Conservation (phyloP, 306 rosid genomes). For the Inga leiocalycina region DNA sequence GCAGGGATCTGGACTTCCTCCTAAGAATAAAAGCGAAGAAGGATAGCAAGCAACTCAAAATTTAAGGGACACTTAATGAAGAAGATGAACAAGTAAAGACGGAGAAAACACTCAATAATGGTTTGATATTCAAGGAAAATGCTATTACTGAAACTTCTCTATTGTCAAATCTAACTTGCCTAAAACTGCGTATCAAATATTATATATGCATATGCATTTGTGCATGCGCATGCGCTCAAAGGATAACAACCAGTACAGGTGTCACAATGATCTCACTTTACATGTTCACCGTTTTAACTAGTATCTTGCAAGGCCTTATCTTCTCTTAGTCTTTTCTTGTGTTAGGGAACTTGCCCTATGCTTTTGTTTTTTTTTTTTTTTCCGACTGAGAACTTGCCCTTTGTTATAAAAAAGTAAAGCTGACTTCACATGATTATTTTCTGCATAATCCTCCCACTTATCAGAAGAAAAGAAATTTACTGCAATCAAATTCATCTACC, state of each 20-base stretch:
- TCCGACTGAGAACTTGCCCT: too few relatives aligned
- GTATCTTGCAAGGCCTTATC: not conserved
- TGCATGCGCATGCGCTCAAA: too few relatives aligned
- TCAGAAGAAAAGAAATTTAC: not conserved
- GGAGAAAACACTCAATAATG: not conserved
- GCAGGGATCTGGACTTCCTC: not conserved
- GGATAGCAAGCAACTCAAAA: not conserved
- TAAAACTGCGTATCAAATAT: too few relatives aligned
- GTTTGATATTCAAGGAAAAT: not conserved
- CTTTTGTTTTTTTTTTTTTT: too few relatives aligned
- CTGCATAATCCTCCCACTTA: not conserved
- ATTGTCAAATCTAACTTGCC: too few relatives aligned
- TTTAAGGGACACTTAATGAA: not conserved
- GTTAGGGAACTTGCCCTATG: not conserved
- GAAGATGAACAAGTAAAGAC: not conserved
- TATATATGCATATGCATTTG: too few relatives aligned
- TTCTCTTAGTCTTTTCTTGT: not conserved
- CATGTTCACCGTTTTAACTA: not conserved
- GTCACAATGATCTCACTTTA: not conserved
- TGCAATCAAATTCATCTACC: not conserved
- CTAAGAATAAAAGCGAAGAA: not conserved
- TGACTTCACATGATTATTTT: not conserved
- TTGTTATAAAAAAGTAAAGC: not conserved
- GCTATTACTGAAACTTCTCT: not conserved
- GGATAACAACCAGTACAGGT: not conserved